Base-by-base conservation (phyloP, 495 filamentous ascomycete species). In the Terfezia claveryi region DNA sequence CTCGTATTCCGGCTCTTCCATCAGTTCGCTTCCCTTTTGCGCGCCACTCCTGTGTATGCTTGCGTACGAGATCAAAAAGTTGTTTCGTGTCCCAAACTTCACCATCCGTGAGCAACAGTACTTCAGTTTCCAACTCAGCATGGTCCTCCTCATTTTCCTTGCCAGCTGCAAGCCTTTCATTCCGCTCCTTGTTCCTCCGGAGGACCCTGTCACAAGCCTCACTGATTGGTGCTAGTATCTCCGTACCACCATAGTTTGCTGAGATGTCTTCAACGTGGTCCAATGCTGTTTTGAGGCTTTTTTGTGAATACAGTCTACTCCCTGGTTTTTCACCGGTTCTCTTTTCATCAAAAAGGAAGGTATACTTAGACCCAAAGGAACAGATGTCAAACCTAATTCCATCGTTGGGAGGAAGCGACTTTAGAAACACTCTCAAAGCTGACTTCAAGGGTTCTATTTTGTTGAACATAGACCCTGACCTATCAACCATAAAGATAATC, bases 311-410 rank as follows among this genome's bases (percentile, higher is more conserved):
- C 0, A 65, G 8, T 20, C 17, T 46, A 20, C 41, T 46, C 14
- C 41, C 41, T 5, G 27, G 7, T 0, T 32, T 32, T 32, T 32
- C 27, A 32, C 27, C 27, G 8, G 14, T 63, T 56, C 70, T 66
- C 44, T 77, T 81, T 9, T 69, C 71, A 0, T 64, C 49, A 74
- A 81, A 87, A 11, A 87, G 68, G 55, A 81, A 78, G 0, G 65
- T 61, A 58, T 74, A 59, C 0, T 16, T 12, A 20, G 54, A 67
- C 10, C 82, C 82, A 57, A 87, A 87, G 1, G 77, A 82, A 65
- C 77, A 80, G 56, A 86, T 83, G 64, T 87, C 85, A 70, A 87
- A 86, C 61, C 74, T 76, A 52, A 78, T 68, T 0, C 80, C 80
- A 1, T 77, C 57, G 3, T 46, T 46, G 4, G 41, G 41, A 2